Conservation (phyloP, 148 eudicot genomes). For the Silene conica region DNA sequence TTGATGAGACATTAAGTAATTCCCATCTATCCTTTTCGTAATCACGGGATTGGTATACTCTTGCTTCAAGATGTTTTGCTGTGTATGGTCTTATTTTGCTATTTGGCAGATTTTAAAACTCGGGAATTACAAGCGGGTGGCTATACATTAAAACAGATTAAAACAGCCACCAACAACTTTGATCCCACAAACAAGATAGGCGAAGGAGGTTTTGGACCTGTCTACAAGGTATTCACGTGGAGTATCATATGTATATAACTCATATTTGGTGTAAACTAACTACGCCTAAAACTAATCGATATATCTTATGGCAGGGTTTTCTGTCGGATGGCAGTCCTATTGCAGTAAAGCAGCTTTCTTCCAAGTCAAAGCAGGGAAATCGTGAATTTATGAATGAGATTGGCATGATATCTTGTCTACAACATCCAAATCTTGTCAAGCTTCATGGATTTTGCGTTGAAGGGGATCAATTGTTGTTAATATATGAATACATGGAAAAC, state of each 20-base stretch:
- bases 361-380: constrained; percentile 41
- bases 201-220: constrained; percentile 76
- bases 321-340: constrained; percentile 29
- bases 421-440: constrained; percentile 37
- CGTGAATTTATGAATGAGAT: constrained; percentile 41
- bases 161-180: constrained; percentile 59
- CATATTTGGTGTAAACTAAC: not conserved
- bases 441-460: constrained; percentile 39
- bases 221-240: constrained; percentile 48
- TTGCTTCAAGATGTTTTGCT: not conserved
- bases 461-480: constrained; percentile 30
- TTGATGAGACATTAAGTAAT: not conserved
- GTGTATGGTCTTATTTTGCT: not conserved
- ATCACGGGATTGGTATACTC: not conserved
- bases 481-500: constrained; percentile 47
- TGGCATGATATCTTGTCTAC: constrained; percentile 39
- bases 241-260: not conserved
- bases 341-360: constrained; percentile 41
- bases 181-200: constrained; percentile 53
- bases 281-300: not conserved
- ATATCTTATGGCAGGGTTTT: constrained; percentile 26
- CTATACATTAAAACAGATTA: constrained; percentile 54
- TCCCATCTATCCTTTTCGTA: not conserved
- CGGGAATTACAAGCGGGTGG: constrained; percentile 50
- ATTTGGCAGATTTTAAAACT: constrained; percentile 37